Conservation (phyloP, 352 stramenopile species). For the Pythium monospermum region DNA sequence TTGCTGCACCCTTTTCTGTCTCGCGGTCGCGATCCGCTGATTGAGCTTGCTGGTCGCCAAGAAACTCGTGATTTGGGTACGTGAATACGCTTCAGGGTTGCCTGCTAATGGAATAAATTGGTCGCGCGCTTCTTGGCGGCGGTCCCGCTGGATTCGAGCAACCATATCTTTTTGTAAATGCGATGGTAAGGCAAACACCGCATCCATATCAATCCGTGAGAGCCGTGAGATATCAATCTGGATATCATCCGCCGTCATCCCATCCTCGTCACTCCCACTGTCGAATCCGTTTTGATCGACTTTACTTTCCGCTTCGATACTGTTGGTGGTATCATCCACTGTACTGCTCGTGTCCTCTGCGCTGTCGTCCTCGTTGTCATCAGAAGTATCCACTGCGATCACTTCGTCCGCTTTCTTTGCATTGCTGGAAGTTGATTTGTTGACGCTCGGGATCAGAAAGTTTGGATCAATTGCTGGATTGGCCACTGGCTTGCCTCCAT, state of each 20-base stretch:
- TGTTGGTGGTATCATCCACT: not conserved
- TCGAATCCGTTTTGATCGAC: constrained; percentile 21
- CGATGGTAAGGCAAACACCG: constrained; percentile 85
- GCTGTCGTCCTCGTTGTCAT: constrained; percentile 14
- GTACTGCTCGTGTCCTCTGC: not conserved
- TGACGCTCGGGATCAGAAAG: constrained; percentile 49
- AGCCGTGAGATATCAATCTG: constrained; percentile 46
- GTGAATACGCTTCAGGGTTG: constrained; percentile 93
- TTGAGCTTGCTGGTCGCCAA: constrained; percentile 90
- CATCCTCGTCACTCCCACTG: constrained; percentile 18
- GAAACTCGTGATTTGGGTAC: constrained; percentile 95
- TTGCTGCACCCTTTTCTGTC: constrained; percentile 47
- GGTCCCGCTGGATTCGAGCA: constrained; percentile 79
- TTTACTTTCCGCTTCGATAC: constrained; percentile 15
- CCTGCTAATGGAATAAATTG: constrained; percentile 95
- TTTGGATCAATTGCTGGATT: constrained; percentile 43
- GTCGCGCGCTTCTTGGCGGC: constrained; percentile 85
- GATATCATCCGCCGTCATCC: constrained; percentile 60
- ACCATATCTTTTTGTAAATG: constrained; percentile 93
- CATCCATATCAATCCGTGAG: constrained; percentile 78
- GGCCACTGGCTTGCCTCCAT: constrained; percentile 23
- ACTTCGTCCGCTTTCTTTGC: constrained; percentile 6
- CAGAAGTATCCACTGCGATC: constrained; percentile 16
- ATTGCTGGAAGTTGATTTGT: not conserved
- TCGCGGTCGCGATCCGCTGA: constrained; percentile 56